These are phyloP conservation scores for Solanum commersonii DNA, from an alignment of 257 asterid species.

Conservation along the genomic window DNA sequence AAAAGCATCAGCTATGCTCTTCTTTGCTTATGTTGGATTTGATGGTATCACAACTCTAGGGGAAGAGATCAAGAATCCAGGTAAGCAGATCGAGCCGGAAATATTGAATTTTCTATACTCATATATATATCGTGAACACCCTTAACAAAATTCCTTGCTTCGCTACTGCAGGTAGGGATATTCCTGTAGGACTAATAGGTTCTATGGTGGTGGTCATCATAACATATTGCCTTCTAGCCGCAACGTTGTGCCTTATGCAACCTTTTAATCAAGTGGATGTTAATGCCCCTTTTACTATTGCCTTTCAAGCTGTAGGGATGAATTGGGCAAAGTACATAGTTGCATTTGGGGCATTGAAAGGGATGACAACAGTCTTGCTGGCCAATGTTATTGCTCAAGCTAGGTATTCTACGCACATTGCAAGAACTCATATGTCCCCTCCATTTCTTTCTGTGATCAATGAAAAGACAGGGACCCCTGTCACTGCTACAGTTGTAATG, in stretches of 20 bases:
- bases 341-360: conserved; percentile 29
- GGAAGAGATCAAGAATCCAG: conserved; percentile 19
- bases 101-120: not conserved
- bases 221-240: conserved; percentile 22
- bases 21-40: conserved; percentile 12
- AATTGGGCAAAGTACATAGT: conserved; percentile 28
- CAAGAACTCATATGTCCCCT: conserved; percentile 29
- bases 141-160: not conserved
- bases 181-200: conserved; percentile 27
- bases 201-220: conserved; percentile 20
- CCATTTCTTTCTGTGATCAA: conserved; percentile 19
- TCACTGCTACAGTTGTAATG: conserved; percentile 20
- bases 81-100: not conserved
- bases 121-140: not conserved
- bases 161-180: conserved; percentile 12
- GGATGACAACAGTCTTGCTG: conserved; percentile 28
- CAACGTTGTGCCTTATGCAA: conserved; percentile 19
- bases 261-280: conserved; percentile 16
- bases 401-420: conserved; percentile 28
- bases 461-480: conserved; percentile 23
- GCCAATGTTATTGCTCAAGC: conserved; percentile 18
- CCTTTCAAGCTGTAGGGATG: conserved; percentile 24
- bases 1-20: conserved; percentile 21
- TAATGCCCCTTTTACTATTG: conserved; percentile 21
- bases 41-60: conserved; percentile 25